Evolutionary conservation across 768 basidiomycete species (phyloP).

Genomic region (Mycena filopes): DNA sequence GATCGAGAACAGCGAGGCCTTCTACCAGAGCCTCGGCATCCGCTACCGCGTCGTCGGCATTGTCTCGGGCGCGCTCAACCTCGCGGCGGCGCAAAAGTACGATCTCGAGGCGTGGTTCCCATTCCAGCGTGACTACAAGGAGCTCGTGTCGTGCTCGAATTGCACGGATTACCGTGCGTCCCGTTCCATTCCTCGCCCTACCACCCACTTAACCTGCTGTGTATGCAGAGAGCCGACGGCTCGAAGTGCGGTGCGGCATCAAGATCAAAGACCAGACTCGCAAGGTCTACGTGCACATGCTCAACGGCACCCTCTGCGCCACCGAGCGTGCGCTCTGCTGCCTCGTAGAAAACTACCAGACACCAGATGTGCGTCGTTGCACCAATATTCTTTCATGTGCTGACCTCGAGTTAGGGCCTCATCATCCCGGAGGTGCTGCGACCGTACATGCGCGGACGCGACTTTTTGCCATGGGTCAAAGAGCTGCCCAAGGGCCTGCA

Average conservation of each 20-base stretch:
- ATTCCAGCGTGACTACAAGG: constrained; percentile 96
- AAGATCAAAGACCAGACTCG: constrained; percentile 90
- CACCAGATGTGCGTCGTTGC: constrained; percentile 79
- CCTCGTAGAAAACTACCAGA: constrained; percentile 98
- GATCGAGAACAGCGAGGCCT: constrained; percentile 90
- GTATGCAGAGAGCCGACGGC: constrained; percentile 82
- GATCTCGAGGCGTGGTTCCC: constrained; percentile 99
- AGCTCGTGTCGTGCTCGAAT: constrained; percentile 97
- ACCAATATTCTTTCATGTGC: constrained; percentile 13
- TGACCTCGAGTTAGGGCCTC: constrained; percentile 69
- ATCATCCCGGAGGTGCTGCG: constrained; percentile 89
- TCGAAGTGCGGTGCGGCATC: constrained; percentile 94
- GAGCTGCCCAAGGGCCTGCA: constrained; percentile 82
- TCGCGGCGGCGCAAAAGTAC: constrained; percentile 97
- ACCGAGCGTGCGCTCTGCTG: constrained; percentile 98
- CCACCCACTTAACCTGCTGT: not conserved
- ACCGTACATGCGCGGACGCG: constrained; percentile 96
- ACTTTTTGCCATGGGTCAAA: constrained; percentile 87
- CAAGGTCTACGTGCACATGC: constrained; percentile 98
- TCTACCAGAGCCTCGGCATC: constrained; percentile 94
- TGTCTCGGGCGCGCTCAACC: constrained; percentile 95
- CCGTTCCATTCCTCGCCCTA: too few species aligned
- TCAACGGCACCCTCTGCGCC: constrained; percentile 97
- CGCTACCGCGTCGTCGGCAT: constrained; percentile 95
- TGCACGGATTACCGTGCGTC: constrained; percentile 97